Evolutionary conservation across 306 rosid species (phyloP), one percentile per base, ranked within the genome.

Genomic region (Senna siamea): DNA sequence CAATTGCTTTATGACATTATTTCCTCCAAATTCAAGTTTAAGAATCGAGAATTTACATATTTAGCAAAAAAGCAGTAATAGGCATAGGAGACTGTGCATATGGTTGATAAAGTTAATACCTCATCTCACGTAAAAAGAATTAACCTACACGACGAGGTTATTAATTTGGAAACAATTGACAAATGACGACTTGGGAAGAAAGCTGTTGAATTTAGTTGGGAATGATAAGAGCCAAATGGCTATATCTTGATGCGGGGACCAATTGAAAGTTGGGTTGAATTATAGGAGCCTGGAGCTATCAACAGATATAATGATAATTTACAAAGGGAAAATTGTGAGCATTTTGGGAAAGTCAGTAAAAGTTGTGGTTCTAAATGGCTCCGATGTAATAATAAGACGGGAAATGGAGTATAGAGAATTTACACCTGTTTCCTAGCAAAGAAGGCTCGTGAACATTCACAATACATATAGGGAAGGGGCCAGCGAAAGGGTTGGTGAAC

Each of bases 401-500:
- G 17, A 66, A 72, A 17, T 30, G 48, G 23, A 5, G 41, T 23
- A n/a, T 75, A 50, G 44, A 50, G 44, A 32, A 37, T 54, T 73
- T 34, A 67, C 18, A 58, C 63, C 68, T 46, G 11, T 6, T 73
- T 68, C 15, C 30, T 35, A 18, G 61, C 55, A 65, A 46, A 62
- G 57, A 23, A 2, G 46, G 35, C 6, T 63, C 18, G 68, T 0
- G 54, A 37, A 37, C 26, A 2, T 2, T 12, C 3, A 37, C 40
- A 3, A n/a, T 17, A 35, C 50, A 14, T 9, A 37, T 41, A 20
- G n/a, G 70, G 54, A 37, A 65, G 32, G 51, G 15, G 58, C 57
- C 52, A 66, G 70, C 74, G 32, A 61, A 61, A 56, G 44, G 77
- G 54, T 0, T 3, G 26, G 70, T 69, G 74, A 73, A 82, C n/a